Conservation (phyloP, 139 green algal genomes). For the Yamagishiella unicocca region DNA sequence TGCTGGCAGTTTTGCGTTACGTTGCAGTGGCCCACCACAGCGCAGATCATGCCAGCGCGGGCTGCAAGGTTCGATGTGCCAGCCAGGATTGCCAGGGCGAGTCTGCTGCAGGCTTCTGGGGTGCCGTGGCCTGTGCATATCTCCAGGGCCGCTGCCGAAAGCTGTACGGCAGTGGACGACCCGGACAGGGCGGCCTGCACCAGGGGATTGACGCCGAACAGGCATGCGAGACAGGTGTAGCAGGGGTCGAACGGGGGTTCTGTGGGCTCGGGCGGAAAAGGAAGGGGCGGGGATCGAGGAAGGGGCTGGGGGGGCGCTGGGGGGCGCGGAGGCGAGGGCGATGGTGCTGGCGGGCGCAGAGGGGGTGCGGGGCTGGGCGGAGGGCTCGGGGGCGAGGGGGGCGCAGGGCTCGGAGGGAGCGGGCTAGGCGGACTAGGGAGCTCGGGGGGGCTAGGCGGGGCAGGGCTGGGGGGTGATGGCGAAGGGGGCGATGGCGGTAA, state of each 20-base stretch:
- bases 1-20: neutral
- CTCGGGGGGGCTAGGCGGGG: too few species aligned
- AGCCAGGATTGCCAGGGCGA: neutral
- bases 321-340: neutral
- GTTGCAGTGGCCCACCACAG: neutral
- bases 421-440: too few species aligned
- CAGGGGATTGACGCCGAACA: neutral
- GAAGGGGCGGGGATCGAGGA: neutral
- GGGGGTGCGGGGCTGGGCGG: neutral
- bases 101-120: neutral
- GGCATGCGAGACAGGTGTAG: neutral
- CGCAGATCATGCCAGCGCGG: neutral
- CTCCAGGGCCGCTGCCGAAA: neutral
- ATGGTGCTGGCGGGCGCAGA: neutral
- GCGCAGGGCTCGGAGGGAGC: neutral
- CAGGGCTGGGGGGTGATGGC: neutral
- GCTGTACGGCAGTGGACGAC: neutral
- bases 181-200: neutral
- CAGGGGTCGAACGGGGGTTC: neutral
- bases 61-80: neutral
- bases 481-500: neutral
- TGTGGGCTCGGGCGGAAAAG: neutral
- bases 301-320: too few species aligned
- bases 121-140: neutral
- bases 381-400: neutral